Evolutionary conservation across 352 stramenopile species (phyloP).

Genomic region (Phytophthora hybrid): DNA sequence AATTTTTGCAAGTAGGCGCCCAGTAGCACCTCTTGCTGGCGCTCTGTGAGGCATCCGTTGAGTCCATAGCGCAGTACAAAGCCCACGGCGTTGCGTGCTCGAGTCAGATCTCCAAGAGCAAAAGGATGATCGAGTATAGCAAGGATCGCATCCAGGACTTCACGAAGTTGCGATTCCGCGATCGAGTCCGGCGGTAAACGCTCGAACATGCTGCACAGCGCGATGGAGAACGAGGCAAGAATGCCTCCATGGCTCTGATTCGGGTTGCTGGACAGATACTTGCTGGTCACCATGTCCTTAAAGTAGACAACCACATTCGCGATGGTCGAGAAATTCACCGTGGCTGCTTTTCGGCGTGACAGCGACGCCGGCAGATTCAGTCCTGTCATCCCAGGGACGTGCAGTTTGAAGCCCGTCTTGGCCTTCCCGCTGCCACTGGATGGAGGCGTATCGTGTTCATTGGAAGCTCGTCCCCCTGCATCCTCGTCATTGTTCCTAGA

Average conservation of each 20-base stretch:
- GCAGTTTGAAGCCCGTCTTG: conserved; percentile 81
- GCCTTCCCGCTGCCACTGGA: conserved; percentile 43
- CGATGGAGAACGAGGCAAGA: conserved; percentile 75
- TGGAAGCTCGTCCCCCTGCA: conserved; percentile 32
- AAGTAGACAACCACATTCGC: conserved; percentile 80
- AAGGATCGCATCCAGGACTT: conserved; percentile 74
- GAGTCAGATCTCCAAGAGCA: conserved; percentile 71
- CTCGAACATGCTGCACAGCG: conserved; percentile 83
- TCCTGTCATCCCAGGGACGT: conserved; percentile 69
- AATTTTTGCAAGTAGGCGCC: conserved; percentile 68
- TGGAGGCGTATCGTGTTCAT: conserved; percentile 35
- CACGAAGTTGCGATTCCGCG: conserved; percentile 63
- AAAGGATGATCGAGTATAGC: conserved; percentile 81
- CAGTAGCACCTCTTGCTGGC: conserved; percentile 69
- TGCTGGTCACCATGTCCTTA: conserved; percentile 74
- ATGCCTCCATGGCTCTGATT: conserved; percentile 72
- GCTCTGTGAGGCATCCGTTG: conserved; percentile 67
- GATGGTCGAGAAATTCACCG: conserved; percentile 78
- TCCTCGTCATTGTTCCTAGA: conserved; percentile 44
- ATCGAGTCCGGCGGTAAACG: conserved; percentile 69
- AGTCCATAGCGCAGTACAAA: conserved; percentile 81
- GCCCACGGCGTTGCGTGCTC: conserved; percentile 81
- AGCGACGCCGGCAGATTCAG: conserved; percentile 57
- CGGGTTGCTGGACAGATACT: conserved; percentile 65
- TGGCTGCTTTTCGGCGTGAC: conserved; percentile 65